Conservation (phyloP, 495 filamentous ascomycete species). For the Tuber umbilicatum region DNA sequence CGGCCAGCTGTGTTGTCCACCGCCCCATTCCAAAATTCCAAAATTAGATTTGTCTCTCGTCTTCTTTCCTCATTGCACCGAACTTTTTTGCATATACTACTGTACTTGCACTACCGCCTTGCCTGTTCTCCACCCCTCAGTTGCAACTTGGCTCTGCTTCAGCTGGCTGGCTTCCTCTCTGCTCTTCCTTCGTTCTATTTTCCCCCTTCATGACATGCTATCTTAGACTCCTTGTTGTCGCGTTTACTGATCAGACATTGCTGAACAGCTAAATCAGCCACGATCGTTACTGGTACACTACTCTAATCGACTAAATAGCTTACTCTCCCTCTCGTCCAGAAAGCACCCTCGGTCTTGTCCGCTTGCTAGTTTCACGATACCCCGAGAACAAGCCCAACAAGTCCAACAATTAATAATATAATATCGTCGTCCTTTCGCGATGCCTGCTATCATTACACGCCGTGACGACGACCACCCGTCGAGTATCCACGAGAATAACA, state of each 20-base stretch:
- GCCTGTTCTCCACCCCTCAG: slow-evolving; percentile 7
- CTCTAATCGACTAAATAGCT: slow-evolving; percentile 15
- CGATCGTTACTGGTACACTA: slow-evolving; percentile 23
- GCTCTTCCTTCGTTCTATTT: slow-evolving; percentile 20
- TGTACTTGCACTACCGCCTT: slow-evolving; percentile 22
- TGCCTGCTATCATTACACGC: slow-evolving; percentile 31
- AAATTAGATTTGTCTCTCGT: slow-evolving; percentile 28
- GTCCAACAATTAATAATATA: slow-evolving; percentile 25
- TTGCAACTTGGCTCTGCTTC: slow-evolving; percentile 10
- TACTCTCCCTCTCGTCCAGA: slow-evolving; percentile 10
- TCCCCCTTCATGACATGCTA: slow-evolving; percentile 14
- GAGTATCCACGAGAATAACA: slow-evolving; percentile 24
- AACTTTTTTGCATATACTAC: slow-evolving; percentile 9
- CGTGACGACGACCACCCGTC: slow-evolving; percentile 18
- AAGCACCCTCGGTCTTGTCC: slow-evolving; percentile 11
- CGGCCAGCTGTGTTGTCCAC: neutral
- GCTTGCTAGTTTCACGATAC: slow-evolving; percentile 18
- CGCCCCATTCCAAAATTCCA: slow-evolving; percentile 15
- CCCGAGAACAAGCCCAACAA: slow-evolving; percentile 13
- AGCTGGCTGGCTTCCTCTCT: slow-evolving; percentile 13
- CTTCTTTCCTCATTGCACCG: slow-evolving; percentile 20
- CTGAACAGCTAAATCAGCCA: slow-evolving; percentile 34
- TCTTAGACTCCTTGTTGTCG: slow-evolving; percentile 13
- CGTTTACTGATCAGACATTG: slow-evolving; percentile 21
- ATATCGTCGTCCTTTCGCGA: slow-evolving; percentile 15